phyloP scores from a whole-genome alignment of 2,329 filamentous ascomycete genomes.

The Colletotrichum euphorbiae region DNA sequence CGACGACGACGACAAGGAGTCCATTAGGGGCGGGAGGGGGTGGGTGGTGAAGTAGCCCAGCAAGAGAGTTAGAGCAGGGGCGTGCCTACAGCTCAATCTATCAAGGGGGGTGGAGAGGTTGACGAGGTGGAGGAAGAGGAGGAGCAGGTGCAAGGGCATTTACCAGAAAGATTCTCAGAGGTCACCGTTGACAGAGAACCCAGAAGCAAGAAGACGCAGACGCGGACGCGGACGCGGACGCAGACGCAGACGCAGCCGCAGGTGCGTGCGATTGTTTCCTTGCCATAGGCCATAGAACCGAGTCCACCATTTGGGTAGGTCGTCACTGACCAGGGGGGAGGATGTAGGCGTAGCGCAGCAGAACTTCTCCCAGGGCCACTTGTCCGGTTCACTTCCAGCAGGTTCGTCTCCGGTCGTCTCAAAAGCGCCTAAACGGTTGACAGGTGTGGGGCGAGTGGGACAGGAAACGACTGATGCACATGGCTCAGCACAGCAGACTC shows the following conservation, averaged over 20 bases:
- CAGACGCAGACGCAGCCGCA: constrained; percentile 15
- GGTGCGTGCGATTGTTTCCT: not conserved
- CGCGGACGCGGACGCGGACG: constrained; percentile 18
- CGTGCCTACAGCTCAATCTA: constrained; percentile 23
- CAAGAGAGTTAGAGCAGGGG: constrained; percentile 9
- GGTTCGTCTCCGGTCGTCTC: constrained; percentile 14
- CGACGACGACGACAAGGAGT: constrained; percentile 2
- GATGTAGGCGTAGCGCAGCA: constrained; percentile 1
- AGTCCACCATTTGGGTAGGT: not conserved
- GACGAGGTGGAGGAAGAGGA: not conserved
- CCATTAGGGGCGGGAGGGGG: not conserved
- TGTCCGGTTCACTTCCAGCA: not conserved
- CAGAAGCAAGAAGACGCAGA: constrained; percentile 5
- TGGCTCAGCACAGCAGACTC: constrained; percentile 32
- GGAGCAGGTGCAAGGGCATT: not conserved
- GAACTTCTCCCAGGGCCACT: constrained; percentile 6
- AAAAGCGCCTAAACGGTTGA: constrained; percentile 33
- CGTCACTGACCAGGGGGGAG: not conserved
- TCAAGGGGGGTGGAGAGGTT: constrained; percentile 7
- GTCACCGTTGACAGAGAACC: constrained; percentile 17
- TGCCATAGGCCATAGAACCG: too few relatives aligned
- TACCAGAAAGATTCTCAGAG: constrained; percentile 26
- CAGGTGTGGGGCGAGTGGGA: constrained; percentile 27
- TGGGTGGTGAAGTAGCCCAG: not conserved
- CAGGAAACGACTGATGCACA: constrained; percentile 20